Base-by-base conservation (phyloP, 2,329 filamentous ascomycete genomes). In the Epichloe coenophiala region DNA sequence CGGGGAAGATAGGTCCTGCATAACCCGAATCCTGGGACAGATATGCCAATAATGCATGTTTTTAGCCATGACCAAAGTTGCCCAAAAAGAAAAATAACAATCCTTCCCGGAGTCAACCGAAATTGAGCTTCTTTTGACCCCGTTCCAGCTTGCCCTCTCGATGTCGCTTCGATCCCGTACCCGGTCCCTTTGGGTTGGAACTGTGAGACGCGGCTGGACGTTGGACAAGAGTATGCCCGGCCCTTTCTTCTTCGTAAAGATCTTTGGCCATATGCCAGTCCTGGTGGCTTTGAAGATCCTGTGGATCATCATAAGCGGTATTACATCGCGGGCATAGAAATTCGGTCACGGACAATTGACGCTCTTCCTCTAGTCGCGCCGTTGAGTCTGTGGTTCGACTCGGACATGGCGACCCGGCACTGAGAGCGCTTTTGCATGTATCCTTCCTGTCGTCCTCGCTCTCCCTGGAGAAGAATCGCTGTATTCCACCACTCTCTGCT, bases 181-280 rank as follows among this genome's bases (percentile, higher is more conserved):
- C 61, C 52, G 63, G 60, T 53, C 60, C 57, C 54, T 61, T 65
- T 50, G 57, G 54, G 49, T 51, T 51, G 37, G 57, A 51, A 57
- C 53, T 67, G 60, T 60, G 62, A 55, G 59, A 63, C 57, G 62
- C 52, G 55, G 58, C 55, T 56, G 59, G 54, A 52, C 63, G 63
- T 49, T 65, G 66, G 56, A 62, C 72, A 64, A 74, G 71, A 71
- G 65, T 60, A 53, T 65, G 60, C 52, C 57, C 70, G 66, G 68
- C 72, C 73, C 75, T 74, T 68, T 84, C 76, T 51, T 74, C 66
- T 2, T 81, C 76, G 56, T 90, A 83, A 33, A 98, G 74, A 58
- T 91, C 86, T 68, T 86, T 88, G 44, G 93, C 93, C 68, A 95
- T 84, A 68, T 98, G 93, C 84, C 90, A 97, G 65, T 98, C 93